Conservation (phyloP, 83 land plant species). For the Diphasiastrum complanatum region DNA sequence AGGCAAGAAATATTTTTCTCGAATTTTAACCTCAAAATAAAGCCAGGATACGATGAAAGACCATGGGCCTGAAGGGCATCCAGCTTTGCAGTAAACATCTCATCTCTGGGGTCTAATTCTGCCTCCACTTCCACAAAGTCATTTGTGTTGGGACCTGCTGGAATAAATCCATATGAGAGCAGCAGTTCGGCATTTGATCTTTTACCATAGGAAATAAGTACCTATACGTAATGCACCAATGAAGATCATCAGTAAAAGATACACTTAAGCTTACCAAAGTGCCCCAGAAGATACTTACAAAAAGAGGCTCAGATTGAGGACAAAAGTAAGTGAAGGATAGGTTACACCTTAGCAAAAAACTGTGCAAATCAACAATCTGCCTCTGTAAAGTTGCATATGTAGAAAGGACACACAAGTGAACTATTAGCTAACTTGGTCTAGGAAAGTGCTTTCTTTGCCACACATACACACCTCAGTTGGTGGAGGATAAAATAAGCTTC, state of each 20-base stretch:
- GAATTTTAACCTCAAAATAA: background rate
- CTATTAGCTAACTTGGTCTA: too few species aligned
- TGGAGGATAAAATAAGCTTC: too few species aligned
- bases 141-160: slow-evolving; percentile 59
- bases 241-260: background rate
- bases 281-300: too few species aligned
- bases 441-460: too few species aligned
- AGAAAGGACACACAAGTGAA: too few species aligned
- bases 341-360: too few species aligned
- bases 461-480: too few species aligned
- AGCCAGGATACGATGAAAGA: slow-evolving; percentile 54
- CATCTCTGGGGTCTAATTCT: slow-evolving; percentile 49
- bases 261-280: too few species aligned
- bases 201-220: slow-evolving; percentile 82
- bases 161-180: slow-evolving; percentile 88
- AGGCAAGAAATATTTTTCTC: background rate
- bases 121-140: slow-evolving; percentile 58
- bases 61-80: slow-evolving; percentile 58
- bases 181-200: slow-evolving; percentile 83
- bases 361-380: too few species aligned
- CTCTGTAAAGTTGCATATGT: too few species aligned
- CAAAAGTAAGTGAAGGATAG: too few species aligned
- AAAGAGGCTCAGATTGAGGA: too few species aligned
- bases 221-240: slow-evolving; percentile 54
- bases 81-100: slow-evolving; percentile 54